Percentiles rank a stretch among this genome's conserved stretches.
These are phyloP conservation scores for Phytophthora crassamura DNA, from an alignment of 352 stramenopile genomes.

Conservation along the genomic window DNA sequence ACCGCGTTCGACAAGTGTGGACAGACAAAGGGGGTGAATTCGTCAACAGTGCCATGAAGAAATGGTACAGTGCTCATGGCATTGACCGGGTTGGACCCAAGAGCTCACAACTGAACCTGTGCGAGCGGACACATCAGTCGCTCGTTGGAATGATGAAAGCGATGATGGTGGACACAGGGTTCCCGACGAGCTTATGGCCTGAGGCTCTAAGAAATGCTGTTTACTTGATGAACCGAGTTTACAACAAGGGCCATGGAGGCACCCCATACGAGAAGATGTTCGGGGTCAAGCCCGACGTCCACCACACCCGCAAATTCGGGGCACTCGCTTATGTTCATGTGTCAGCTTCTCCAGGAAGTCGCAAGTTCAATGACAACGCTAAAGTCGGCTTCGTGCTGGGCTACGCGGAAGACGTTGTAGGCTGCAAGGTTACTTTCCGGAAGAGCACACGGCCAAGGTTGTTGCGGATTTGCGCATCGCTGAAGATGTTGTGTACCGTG, in stretches of 20 bases:
- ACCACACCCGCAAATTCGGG: not conserved
- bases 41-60: constrained; percentile 1
- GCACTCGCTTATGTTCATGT: not conserved
- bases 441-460: not conserved
- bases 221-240: constrained; percentile 16
- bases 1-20: constrained; percentile 4
- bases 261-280: constrained; percentile 4
- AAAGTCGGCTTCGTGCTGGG: too few relatives aligned
- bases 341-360: not conserved
- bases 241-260: constrained; percentile 1
- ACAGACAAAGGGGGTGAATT: too few relatives aligned
- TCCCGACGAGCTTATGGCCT: constrained; percentile 7
- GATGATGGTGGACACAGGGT: constrained; percentile 2
- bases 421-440: too few relatives aligned
- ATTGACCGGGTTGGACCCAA: constrained; percentile 18
- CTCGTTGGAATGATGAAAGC: constrained; percentile 8
- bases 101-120: constrained; percentile 18
- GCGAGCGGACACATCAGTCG: constrained; percentile 12
- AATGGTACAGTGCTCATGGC: constrained; percentile 5
- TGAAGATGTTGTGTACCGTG: constrained; percentile 7
- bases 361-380: not conserved
- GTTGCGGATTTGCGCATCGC: not conserved
- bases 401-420: too few relatives aligned
- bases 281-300: not conserved
- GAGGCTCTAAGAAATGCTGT: constrained; percentile 17